A percentile compares a stretch with the other conserved stretches of the same genome.
Conservation (phyloP, 192 early-diverging fungal genomes). For the Phycomyces nitens region DNA sequence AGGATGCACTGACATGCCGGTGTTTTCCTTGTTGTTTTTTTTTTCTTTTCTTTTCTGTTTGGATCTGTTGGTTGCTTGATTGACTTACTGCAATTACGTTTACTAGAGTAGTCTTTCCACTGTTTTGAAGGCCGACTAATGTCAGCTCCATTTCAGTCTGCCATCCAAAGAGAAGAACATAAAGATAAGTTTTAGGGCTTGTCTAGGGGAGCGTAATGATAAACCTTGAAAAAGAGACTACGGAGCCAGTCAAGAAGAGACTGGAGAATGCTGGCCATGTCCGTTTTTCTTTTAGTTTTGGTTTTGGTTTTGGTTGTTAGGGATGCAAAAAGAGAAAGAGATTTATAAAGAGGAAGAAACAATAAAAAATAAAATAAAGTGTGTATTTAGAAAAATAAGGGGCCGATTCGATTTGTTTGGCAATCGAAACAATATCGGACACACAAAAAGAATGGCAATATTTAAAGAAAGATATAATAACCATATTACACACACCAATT, state of each 20-base stretch:
- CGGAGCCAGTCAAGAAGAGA: slow-evolving; percentile 70
- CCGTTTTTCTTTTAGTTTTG: not conserved
- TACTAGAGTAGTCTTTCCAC: slow-evolving; percentile 83
- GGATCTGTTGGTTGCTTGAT: not conserved
- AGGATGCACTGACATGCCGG: too few relatives aligned
- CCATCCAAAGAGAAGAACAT: not conserved
- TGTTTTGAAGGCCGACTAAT: slow-evolving; percentile 82
- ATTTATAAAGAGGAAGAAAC: slow-evolving; percentile 10
- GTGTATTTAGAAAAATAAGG: not conserved
- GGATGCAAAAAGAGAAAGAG: not conserved
- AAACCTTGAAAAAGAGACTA: slow-evolving; percentile 77
- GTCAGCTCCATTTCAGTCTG: slow-evolving; percentile 87
- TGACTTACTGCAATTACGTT: slow-evolving; percentile 76
- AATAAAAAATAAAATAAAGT: too few relatives aligned
- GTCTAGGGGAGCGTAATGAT: not conserved
- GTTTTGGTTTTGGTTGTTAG: not conserved
- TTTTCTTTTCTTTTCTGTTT: not conserved
- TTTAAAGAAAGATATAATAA: too few relatives aligned
- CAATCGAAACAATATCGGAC: slow-evolving; percentile 5
- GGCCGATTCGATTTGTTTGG: not conserved
- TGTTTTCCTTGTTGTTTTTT: too few relatives aligned
- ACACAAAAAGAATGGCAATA: not conserved
- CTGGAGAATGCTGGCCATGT: slow-evolving; percentile 55
- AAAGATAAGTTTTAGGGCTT: slow-evolving; percentile 1
- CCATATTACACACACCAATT: too few relatives aligned